Evolutionary conservation across 2,329 filamentous ascomycete genomes (phyloP).

Genomic region (Intubia oerlemansii): DNA sequence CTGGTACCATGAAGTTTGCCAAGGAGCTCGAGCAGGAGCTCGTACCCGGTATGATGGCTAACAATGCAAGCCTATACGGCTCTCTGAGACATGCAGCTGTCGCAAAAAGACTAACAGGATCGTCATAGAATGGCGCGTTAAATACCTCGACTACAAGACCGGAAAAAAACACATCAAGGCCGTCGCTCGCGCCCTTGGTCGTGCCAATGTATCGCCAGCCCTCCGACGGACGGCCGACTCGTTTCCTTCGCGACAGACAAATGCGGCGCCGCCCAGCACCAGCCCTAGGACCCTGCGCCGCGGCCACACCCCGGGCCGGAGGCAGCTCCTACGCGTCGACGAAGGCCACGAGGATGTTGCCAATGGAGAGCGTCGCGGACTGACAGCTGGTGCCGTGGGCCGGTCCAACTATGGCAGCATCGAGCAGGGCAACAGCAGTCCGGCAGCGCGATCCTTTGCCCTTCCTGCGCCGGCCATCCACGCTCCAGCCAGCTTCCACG

Average conservation of each 20-base stretch:
- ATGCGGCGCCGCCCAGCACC: not conserved
- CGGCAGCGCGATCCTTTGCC: constrained; percentile 19
- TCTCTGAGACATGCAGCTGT: too few species aligned
- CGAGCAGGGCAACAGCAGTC: constrained; percentile 13
- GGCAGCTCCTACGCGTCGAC: too few species aligned
- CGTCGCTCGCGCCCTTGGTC: constrained; percentile 48
- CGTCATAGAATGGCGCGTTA: constrained; percentile 59
- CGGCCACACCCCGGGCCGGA: too few species aligned
- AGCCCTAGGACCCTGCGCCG: too few species aligned
- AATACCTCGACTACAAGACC: constrained; percentile 88
- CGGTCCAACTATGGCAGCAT: constrained; percentile 32
- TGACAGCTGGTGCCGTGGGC: constrained; percentile 17
- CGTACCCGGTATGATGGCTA: constrained; percentile 49
- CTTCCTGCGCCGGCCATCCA: constrained; percentile 31
- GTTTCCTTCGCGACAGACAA: constrained; percentile 12
- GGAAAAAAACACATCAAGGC: constrained; percentile 90
- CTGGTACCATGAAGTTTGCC: constrained; percentile 42
- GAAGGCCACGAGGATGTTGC: too few species aligned
- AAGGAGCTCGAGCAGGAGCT: constrained; percentile 72
- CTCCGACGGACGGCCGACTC: constrained; percentile 13
- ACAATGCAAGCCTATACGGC: not conserved
- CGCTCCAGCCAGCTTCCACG: constrained; percentile 14
- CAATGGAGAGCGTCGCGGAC: constrained; percentile 17
- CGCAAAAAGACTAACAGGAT: too few species aligned
- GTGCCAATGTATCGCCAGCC: constrained; percentile 31